Conservation (phyloP, 164 flowering plant genomes). For the Akebia trifoliata region DNA sequence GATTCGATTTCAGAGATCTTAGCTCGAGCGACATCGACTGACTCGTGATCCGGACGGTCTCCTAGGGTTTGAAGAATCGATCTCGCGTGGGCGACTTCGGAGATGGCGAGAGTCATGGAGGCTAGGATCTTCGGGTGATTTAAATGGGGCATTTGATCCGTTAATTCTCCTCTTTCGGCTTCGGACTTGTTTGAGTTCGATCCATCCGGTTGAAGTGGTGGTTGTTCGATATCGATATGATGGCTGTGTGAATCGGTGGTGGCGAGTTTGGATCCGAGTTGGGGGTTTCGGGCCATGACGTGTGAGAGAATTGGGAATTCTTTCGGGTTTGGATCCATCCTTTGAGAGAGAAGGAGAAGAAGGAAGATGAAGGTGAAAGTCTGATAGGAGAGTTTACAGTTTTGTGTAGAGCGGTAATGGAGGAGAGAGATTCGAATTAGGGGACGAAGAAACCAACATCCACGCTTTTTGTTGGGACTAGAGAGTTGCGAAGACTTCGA, state of each 20-base stretch:
- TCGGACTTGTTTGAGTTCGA: too few relatives aligned
- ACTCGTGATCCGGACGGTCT: constrained; percentile 64
- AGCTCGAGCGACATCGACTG: constrained; percentile 46
- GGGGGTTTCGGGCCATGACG: constrained; percentile 45
- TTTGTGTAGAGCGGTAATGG: too few relatives aligned
- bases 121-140: constrained; percentile 30
- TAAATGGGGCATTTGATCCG: constrained; percentile 43
- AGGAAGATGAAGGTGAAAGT: too few relatives aligned
- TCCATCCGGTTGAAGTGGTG: constrained; percentile 12
- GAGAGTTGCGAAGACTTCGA: too few relatives aligned
- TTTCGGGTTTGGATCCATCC: constrained; percentile 68
- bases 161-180: too few relatives aligned
- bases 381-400: too few relatives aligned
- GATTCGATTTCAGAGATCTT: constrained; percentile 42
- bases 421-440: too few relatives aligned
- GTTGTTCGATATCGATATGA: constrained; percentile 46
- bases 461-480: too few relatives aligned
- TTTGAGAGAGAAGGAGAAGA: background rate
- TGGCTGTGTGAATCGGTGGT: background rate
- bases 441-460: too few relatives aligned
- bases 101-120: constrained; percentile 43
- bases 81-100: constrained; percentile 54
- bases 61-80: constrained; percentile 53
- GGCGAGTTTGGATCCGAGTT: constrained; percentile 16
- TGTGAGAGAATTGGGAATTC: constrained; percentile 62